These are phyloP conservation scores for Torulaspora indica DNA, from an alignment of 805 yeast species.

Conservation along the genomic window DNA sequence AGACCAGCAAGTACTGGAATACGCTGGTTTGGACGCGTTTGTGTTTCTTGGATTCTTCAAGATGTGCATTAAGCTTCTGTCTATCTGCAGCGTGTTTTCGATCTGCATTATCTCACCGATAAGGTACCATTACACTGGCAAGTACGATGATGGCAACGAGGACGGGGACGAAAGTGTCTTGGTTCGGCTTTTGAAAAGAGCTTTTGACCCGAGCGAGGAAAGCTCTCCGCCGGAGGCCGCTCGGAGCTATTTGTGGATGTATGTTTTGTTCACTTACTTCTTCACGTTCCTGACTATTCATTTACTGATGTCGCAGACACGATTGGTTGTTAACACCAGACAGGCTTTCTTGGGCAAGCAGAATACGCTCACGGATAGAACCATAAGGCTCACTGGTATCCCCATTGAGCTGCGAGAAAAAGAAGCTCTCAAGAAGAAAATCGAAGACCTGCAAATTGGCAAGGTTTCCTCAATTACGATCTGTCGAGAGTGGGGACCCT, in stretches of 20 bases:
- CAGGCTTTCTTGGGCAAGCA: conserved; percentile 81
- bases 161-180: conserved; percentile 8
- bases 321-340: conserved; percentile 67
- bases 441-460: conserved; percentile 75
- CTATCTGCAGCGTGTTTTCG: conserved; percentile 64
- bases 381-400: conserved; percentile 81
- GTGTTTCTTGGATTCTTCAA: conserved; percentile 88
- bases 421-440: conserved; percentile 62
- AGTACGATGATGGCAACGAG: conserved; percentile 57
- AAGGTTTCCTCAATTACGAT: conserved; percentile 70
- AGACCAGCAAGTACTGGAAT: conserved; percentile 75
- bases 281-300: conserved; percentile 67
- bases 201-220: conserved; percentile 26
- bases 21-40: conserved; percentile 91
- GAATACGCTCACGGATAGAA: conserved; percentile 85
- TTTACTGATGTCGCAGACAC: conserved; percentile 63
- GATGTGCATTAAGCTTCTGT: conserved; percentile 70
- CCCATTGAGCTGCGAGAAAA: conserved; percentile 77
- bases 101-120: conserved; percentile 77
- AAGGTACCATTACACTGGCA: conserved; percentile 76
- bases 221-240: conserved; percentile 40
- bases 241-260: conserved; percentile 68
- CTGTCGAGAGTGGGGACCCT: conserved; percentile 79
- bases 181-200: conserved; percentile 7
- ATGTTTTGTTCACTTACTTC: conserved; percentile 78